A percentile compares a stretch with the other conserved stretches of the same genome.
phyloP scores from a whole-genome alignment of 2,329 filamentous ascomycete genomes.

The Penicillium sp. region DNA sequence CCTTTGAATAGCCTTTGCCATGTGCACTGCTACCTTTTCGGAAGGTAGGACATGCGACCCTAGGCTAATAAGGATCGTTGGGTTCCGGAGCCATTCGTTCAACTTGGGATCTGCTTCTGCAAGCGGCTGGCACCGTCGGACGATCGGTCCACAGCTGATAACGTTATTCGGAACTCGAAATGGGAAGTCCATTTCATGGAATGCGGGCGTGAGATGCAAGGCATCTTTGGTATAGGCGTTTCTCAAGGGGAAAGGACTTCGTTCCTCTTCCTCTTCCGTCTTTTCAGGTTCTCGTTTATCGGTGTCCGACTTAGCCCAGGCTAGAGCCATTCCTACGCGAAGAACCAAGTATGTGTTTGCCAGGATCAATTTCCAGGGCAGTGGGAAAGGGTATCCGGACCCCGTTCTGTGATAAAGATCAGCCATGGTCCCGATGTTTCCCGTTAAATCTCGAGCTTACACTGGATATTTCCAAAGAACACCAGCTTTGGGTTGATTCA shows the following conservation, averaged over 20 bases:
- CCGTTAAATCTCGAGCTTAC: conserved; percentile 14
- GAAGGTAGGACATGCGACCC: conserved; percentile 39
- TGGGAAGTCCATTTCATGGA: conserved; percentile 41
- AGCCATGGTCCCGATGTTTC: neutral
- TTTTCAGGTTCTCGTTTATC: conserved; percentile 25
- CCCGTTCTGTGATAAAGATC: conserved; percentile 32
- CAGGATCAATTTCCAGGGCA: conserved; percentile 43
- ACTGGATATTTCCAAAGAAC: conserved; percentile 33
- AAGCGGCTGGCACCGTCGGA: conserved; percentile 34
- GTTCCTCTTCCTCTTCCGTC: conserved; percentile 20
- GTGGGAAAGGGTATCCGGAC: conserved; percentile 45
- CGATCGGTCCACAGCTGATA: conserved; percentile 46
- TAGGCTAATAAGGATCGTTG: conserved; percentile 49
- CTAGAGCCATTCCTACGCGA: conserved; percentile 10
- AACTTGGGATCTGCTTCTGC: conserved; percentile 41
- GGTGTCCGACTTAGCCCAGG: conserved; percentile 9
- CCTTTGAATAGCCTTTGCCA: conserved; percentile 39
- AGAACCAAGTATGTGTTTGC: conserved; percentile 42
- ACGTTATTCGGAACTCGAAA: conserved; percentile 40
- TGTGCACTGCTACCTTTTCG: conserved; percentile 24
- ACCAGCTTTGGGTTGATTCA: conserved; percentile 35
- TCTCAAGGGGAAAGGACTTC: conserved; percentile 26
- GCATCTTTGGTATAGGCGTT: conserved; percentile 25
- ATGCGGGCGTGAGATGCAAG: conserved; percentile 28
- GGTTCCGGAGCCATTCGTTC: conserved; percentile 40